phyloP scores from a whole-genome alignment of 1,284 basidiomycete species.

The Cutaneotrichosporon spelunceum region DNA sequence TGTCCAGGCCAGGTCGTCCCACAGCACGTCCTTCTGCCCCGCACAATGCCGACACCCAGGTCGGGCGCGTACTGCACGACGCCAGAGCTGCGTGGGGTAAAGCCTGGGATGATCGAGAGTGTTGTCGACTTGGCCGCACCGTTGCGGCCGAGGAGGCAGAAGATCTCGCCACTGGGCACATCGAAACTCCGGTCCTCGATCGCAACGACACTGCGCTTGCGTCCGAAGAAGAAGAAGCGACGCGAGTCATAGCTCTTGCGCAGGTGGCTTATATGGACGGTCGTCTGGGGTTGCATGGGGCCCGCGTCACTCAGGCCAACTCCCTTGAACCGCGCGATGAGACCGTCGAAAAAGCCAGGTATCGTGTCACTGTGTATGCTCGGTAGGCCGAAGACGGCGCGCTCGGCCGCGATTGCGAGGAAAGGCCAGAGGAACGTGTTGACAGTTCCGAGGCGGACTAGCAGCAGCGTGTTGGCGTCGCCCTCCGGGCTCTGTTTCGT shows the following conservation, averaged over 20 bases:
- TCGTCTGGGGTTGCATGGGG: slow-evolving; percentile 17
- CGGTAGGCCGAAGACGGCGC: slow-evolving; percentile 59
- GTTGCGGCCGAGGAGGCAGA: slow-evolving; percentile 63
- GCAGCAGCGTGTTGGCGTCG: slow-evolving; percentile 58
- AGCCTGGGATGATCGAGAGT: slow-evolving; percentile 64
- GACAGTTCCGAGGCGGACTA: slow-evolving; percentile 64
- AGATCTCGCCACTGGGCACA: slow-evolving; percentile 67
- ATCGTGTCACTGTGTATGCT: slow-evolving; percentile 16
- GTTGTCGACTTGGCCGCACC: slow-evolving; percentile 77
- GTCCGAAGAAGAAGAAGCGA: slow-evolving; percentile 26
- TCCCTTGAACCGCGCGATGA: background rate
- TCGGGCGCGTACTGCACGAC: slow-evolving; percentile 58
- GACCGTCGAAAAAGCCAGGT: background rate
- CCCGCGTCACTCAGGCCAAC: background rate
- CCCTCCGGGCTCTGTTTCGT: slow-evolving; percentile 61
- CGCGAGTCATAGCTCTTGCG: slow-evolving; percentile 31
- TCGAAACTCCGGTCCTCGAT: slow-evolving; percentile 63
- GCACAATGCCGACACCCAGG: slow-evolving; percentile 64
- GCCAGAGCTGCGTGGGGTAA: slow-evolving; percentile 61
- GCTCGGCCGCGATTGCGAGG: slow-evolving; percentile 61
- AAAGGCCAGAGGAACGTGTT: slow-evolving; percentile 68
- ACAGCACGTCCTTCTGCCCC: slow-evolving; percentile 77
- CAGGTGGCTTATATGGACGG: slow-evolving; percentile 30
- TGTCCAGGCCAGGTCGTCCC: slow-evolving; percentile 63
- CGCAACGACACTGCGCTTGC: slow-evolving; percentile 57